phyloP scores from a whole-genome alignment of 164 flowering plant species.

The Paratinospora sagittata region DNA sequence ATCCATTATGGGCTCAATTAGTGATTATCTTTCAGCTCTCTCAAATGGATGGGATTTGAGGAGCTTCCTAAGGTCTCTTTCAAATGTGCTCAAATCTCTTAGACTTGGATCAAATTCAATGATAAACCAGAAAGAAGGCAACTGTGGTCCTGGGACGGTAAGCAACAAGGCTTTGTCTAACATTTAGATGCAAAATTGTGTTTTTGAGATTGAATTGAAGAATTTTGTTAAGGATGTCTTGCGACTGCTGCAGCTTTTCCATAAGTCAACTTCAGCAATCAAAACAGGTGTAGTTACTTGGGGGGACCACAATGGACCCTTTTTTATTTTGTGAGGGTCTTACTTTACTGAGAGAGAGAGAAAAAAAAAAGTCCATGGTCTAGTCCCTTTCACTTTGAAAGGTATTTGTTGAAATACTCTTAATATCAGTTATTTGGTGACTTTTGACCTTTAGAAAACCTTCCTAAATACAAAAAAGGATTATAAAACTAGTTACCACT shows the following conservation, averaged over 20 bases:
- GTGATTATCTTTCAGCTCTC: slow-evolving; percentile 79
- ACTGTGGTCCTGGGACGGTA: slow-evolving; percentile 59
- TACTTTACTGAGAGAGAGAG: not conserved
- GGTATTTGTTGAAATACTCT: not conserved
- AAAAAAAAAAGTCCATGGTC: no score
- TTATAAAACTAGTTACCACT: not conserved
- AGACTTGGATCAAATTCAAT: slow-evolving; percentile 46
- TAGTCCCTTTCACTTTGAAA: no score
- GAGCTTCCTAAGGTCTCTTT: slow-evolving; percentile 74
- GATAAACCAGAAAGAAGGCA: slow-evolving; percentile 67
- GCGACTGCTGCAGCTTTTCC: not conserved
- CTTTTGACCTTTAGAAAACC: not conserved
- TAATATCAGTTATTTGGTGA: not conserved
- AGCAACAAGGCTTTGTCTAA: slow-evolving; percentile 21
- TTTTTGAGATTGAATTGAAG: not conserved
- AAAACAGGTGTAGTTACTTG: not conserved
- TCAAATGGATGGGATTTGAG: slow-evolving; percentile 92
- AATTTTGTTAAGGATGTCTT: not conserved
- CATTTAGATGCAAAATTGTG: not conserved
- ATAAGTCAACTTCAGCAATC: not conserved
- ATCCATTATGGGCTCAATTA: slow-evolving; percentile 72
- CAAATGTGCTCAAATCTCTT: slow-evolving; percentile 69
- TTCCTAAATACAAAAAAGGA: not conserved
- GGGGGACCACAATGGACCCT: not conserved
- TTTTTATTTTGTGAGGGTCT: not conserved